Evolutionary conservation across 2,329 filamentous ascomycete species (phyloP), one percentile per base, ranked within the genome.

Genomic region (Venturiaceae sp.): DNA sequence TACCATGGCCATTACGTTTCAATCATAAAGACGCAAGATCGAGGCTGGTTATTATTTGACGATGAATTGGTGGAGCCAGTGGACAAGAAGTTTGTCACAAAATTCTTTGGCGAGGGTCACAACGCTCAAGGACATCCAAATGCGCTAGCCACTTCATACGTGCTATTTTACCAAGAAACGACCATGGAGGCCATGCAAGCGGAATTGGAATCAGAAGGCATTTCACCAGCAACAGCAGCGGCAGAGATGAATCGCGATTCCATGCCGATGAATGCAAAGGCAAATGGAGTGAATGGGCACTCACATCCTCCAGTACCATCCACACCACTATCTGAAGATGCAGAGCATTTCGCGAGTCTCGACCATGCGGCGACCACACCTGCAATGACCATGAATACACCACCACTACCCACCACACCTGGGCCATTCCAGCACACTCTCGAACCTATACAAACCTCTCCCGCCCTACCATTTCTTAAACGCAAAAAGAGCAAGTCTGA

Each of bases 31-130:
- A 97, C 94, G 0, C 86, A 95, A 67, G 94, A 97, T 68, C 84
- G 90, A 57, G 94, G 94, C 30, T 99, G 94, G 94, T 76, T 99
- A 44, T 76, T 99, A 5, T 99, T 99, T 66, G 94, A 99, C 65
- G 94, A 99, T 67, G 94, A 99, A 74, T 91, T 97, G 84, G 94
- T 99, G 4, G 94, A 99, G 71, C 94, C 94, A 0, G 94, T 99
- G 5, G 91, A 96, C 71, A 96, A 96, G 72, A 86, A 88, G 68
- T 99, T 95, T 68, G 94, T 99, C 37, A 84, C 87, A 63, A 96
- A 96, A 70, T 99, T 99, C 74, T 99, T 99, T 66, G 94, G 94
- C 16, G 94, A 96, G 69, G 90, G 88, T 67, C 86, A 87, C 0
- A 52, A 59, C 21, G 68, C 69, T 5, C 62, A 68, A 32, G 68